Base-by-base conservation (phyloP, 768 basidiomycete genomes). In the Lentinus brumalis region DNA sequence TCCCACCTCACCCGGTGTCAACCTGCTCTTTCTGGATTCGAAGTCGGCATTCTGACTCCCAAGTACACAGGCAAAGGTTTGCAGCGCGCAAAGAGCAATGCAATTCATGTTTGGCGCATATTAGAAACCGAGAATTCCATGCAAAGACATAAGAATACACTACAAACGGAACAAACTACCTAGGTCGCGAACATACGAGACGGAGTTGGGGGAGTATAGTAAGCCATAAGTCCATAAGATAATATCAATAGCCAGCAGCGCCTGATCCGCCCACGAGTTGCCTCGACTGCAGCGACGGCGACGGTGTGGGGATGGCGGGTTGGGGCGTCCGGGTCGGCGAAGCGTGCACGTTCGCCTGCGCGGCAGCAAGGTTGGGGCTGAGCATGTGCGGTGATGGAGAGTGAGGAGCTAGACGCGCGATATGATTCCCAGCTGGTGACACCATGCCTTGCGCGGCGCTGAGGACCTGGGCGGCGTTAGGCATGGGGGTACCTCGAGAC, bases 261-360 rank as follows among this genome's bases (percentile, higher is more conserved):
- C 69, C 71, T 31, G 74, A 72, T 39, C 70, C 64, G 14, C 72
- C 69, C 4, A 75, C 72, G 29, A 70, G 63, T 50, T 73, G 73
- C 30, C 73, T 69, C 44, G 73, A 66, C 67, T 75, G 74, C 49
- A 75, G 30, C 51, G 74, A 75, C 38, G 74, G 74, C 47, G 74
- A 74, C 21, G 71, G 67, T 8, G 64, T 65, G 18, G 67, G 64
- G 32, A 72, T 63, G 11, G 69, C 68, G 38, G 72, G 64, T 55
- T 73, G 72, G 16, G 68, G 70, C 32, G 69, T 56, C 12, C 73
- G 65, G 14, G 71, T 63, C 8, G 74, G 74, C 32, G 74, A 75
- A 16, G 63, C 60, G 49, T 75, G 73, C 40, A 66, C 69, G 53
- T 46, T 63, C 26, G 18, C 54, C 45, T 72, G 71, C 35, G 67